Evolutionary conservation across 371 early-diverging fungal genomes (phyloP), one percentile per base, ranked within the genome.

Genomic region (Mortierella sp.): DNA sequence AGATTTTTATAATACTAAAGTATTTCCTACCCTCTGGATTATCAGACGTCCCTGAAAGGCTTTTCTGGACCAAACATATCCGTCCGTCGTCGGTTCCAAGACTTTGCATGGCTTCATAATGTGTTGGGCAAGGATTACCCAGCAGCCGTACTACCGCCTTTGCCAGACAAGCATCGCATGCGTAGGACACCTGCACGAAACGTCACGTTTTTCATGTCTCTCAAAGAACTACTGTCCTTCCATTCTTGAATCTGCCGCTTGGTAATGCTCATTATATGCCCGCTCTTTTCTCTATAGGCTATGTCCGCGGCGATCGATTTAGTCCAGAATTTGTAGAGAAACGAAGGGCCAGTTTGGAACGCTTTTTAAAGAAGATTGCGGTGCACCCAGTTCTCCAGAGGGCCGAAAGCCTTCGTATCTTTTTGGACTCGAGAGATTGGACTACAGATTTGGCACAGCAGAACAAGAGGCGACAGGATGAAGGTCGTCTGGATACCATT

Each of bases 281-380:
- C n/a, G n/a, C n/a, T n/a, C n/a, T n/a, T n/a, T n/a, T n/a, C n/a
- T n/a, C 15, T 32, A 15, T 87, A 92, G 95, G 94, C 72, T 98
- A 95, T 68, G 67, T 98, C n/a, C 95, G 95, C 42, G 97, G 98
- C 21, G 94, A 96, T 78, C 83, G 98, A 46, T 98, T 97, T 80
- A 87, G 91, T 72, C 81, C 87, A 14, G 91, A 93, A 41, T 98
- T 98, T 86, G 87, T 97, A 17, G 93, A 93, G 59, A 89, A 90
- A 76, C 83, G 97, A 42, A 78, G 93, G 61, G 82, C 82, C 49
- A 86, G 90, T 49, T 69, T 94, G 57, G 89, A 93, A 79, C 82
- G 93, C 60, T 97, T 95, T 68, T 69, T 97, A 41, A 81, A 88
- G 46, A 90, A 97, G 30, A 81, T 97, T 47, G 86, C 91, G 5